phyloP scores from a whole-genome alignment of 1,284 basidiomycete genomes.

The Neolentinus lepideus region DNA sequence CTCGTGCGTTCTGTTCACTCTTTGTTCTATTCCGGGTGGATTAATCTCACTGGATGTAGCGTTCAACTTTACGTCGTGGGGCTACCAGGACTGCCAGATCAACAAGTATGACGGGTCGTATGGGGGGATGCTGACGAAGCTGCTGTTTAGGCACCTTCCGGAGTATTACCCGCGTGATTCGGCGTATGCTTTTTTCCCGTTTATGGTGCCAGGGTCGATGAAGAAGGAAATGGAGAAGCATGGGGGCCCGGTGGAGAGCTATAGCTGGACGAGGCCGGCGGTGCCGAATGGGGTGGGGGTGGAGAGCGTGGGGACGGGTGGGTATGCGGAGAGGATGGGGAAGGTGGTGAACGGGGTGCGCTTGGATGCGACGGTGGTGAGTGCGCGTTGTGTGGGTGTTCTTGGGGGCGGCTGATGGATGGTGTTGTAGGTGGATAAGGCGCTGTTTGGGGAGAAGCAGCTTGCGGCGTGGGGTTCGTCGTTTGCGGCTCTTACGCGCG shows the following conservation, averaged over 20 bases:
- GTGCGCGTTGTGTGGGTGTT: not conserved
- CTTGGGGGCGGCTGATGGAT: not conserved
- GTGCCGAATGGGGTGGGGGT: slow-evolving; percentile 16
- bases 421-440: not conserved
- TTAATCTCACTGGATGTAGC: slow-evolving; percentile 29
- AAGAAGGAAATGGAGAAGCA: slow-evolving; percentile 23
- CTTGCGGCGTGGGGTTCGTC: slow-evolving; percentile 20
- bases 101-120: slow-evolving; percentile 61
- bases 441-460: not conserved
- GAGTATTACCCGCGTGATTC: slow-evolving; percentile 54
- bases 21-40: not conserved
- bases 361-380: not conserved
- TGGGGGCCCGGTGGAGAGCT: slow-evolving; percentile 29
- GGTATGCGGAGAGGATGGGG: not conserved
- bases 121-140: slow-evolving; percentile 65
- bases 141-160: slow-evolving; percentile 68
- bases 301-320: slow-evolving; percentile 3
- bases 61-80: slow-evolving; percentile 70
- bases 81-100: slow-evolving; percentile 62
- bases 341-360: not conserved
- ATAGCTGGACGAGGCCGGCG: slow-evolving; percentile 39
- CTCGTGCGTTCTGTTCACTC: slow-evolving; percentile 24
- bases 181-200: slow-evolving; percentile 60
- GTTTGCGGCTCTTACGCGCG: slow-evolving; percentile 11
- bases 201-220: slow-evolving; percentile 46